These are phyloP conservation scores for Malassezia sympodialis DNA, from an alignment of 1,284 basidiomycete species.

Conservation along the genomic window DNA sequence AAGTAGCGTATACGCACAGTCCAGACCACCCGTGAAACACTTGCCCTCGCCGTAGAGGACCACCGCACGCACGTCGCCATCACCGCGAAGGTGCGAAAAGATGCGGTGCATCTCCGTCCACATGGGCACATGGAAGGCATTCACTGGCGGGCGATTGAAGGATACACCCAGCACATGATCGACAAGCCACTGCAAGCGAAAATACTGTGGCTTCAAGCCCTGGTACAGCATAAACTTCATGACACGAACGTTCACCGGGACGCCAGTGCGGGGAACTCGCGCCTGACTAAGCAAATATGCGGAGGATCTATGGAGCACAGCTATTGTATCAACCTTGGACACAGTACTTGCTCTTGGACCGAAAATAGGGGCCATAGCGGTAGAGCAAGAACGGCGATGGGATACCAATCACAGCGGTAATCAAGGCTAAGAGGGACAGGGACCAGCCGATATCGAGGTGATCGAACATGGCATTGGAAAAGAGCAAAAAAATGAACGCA, in stretches of 20 bases:
- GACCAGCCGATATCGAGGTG: constrained; percentile 45
- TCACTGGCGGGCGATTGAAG: constrained; percentile 40
- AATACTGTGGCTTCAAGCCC: constrained; percentile 22
- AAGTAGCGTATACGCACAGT: constrained; percentile 20
- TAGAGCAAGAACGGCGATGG: constrained; percentile 37
- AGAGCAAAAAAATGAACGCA: constrained; percentile 44
- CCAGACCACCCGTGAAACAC: constrained; percentile 47
- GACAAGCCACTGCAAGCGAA: constrained; percentile 29
- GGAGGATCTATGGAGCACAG: background rate
- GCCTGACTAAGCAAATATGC: background rate
- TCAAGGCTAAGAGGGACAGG: constrained; percentile 39
- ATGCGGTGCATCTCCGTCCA: constrained; percentile 39
- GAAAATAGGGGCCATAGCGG: constrained; percentile 26
- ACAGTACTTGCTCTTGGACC: constrained; percentile 27
- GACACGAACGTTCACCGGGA: background rate
- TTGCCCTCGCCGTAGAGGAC: constrained; percentile 40
- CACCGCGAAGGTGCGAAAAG: constrained; percentile 29
- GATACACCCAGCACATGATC: constrained; percentile 33
- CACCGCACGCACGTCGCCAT: constrained; percentile 38
- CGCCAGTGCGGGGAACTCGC: no score
- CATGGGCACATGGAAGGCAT: constrained; percentile 36
- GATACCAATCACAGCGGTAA: constrained; percentile 36
- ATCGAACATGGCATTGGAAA: constrained; percentile 33
- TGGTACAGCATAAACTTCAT: constrained; percentile 24
- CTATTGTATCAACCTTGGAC: background rate